A percentile compares a stretch with the other conserved stretches of the same genome.
Evolutionary conservation across 2,329 filamentous ascomycete genomes (phyloP).

Genomic region (Sarocladiaceae sp.): DNA sequence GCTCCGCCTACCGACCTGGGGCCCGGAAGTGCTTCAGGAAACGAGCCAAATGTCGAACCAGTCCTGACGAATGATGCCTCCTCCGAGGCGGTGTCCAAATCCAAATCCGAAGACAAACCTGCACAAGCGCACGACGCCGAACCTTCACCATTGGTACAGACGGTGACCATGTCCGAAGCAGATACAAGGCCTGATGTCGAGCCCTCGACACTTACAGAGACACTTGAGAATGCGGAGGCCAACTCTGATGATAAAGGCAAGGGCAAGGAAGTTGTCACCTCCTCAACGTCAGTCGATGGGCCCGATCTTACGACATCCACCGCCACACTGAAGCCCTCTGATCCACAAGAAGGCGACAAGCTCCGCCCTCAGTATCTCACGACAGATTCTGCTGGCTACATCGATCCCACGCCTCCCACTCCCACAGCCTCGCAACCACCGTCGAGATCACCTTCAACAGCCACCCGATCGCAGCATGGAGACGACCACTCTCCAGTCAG

Average conservation of each 20-base stretch:
- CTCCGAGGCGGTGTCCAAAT: constrained; percentile 16
- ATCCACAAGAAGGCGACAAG: constrained; percentile 28
- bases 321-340: constrained; percentile 41
- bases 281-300: constrained; percentile 9
- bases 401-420: constrained; percentile 54
- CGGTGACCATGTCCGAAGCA: too few relatives aligned
- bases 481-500: constrained; percentile 45
- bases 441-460: constrained; percentile 52
- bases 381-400: constrained; percentile 41
- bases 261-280: constrained; percentile 18
- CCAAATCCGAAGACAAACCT: not conserved
- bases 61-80: constrained; percentile 17
- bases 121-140: not conserved
- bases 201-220: not conserved
- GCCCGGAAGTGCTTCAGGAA: constrained; percentile 13
- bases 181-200: not conserved
- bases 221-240: not conserved
- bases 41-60: constrained; percentile 20
- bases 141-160: too few relatives aligned
- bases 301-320: constrained; percentile 31
- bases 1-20: constrained; percentile 10
- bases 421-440: constrained; percentile 48
- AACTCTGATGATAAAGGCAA: constrained; percentile 12
- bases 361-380: constrained; percentile 36
- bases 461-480: constrained; percentile 38